These are phyloP conservation scores for Penicillium sp. DNA, from an alignment of 2,329 filamentous ascomycete species.

Conservation along the genomic window DNA sequence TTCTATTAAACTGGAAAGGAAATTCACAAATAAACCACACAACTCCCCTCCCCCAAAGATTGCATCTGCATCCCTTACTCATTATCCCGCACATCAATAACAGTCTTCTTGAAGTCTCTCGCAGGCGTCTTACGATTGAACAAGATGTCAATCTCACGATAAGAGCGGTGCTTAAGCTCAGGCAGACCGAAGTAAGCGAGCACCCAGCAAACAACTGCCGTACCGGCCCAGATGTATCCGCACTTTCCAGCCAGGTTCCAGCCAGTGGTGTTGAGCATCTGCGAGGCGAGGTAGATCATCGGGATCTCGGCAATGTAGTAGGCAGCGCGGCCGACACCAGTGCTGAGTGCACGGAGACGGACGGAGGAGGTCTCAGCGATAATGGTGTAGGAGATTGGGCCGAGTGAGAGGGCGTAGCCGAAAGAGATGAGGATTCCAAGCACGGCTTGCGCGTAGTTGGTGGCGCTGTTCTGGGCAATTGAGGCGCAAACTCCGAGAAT, in stretches of 20 bases:
- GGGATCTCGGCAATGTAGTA: slow-evolving; percentile 50
- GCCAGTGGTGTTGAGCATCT: slow-evolving; percentile 46
- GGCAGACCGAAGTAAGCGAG: slow-evolving; percentile 51
- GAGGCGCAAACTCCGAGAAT: slow-evolving; percentile 43
- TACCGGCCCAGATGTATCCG: slow-evolving; percentile 54
- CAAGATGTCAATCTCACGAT: slow-evolving; percentile 52
- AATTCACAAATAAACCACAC: no score
- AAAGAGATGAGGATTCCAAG: slow-evolving; percentile 48
- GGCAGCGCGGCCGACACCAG: slow-evolving; percentile 44
- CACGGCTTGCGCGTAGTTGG: slow-evolving; percentile 45
- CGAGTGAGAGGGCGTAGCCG: slow-evolving; percentile 41
- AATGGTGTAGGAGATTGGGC: slow-evolving; percentile 45
- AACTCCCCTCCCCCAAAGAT: no score
- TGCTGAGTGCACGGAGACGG: slow-evolving; percentile 44
- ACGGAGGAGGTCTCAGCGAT: slow-evolving; percentile 46
- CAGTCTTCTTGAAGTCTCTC: slow-evolving; percentile 50
- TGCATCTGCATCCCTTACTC: no score
- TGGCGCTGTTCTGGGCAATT: slow-evolving; percentile 33
- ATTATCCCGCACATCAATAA: slow-evolving; percentile 50
- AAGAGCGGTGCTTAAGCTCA: slow-evolving; percentile 52
- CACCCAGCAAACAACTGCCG: slow-evolving; percentile 47
- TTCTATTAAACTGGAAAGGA: no score
- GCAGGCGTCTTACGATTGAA: slow-evolving; percentile 50
- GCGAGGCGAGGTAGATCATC: slow-evolving; percentile 46
- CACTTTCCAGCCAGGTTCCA: slow-evolving; percentile 52